phyloP scores from a whole-genome alignment of 768 basidiomycete species.

The Pulveroboletus ravenelii region DNA sequence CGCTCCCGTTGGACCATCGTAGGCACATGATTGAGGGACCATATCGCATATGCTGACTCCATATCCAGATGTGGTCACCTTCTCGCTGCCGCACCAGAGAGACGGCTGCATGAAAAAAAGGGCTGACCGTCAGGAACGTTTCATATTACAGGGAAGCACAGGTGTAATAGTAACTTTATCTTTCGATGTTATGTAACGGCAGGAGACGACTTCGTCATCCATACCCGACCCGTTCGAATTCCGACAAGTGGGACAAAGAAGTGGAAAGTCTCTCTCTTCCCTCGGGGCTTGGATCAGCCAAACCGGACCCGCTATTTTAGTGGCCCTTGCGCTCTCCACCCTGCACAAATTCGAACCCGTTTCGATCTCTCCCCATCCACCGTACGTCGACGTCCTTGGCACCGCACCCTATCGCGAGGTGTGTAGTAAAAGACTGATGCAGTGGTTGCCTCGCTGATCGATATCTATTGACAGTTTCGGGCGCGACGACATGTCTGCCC shows the following conservation, averaged over 20 bases:
- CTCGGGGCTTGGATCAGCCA: slow-evolving; percentile 6
- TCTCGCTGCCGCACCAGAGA: not conserved
- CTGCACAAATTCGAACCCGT: too few species aligned
- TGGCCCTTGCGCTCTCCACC: not conserved
- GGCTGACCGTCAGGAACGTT: slow-evolving; percentile 10
- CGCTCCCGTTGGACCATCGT: not conserved
- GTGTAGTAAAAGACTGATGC: not conserved
- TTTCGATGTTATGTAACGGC: slow-evolving; percentile 23
- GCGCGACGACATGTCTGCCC: too few species aligned
- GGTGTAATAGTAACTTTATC: slow-evolving; percentile 25
- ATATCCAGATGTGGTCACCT: not conserved
- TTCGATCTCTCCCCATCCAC: not conserved
- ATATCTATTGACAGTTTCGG: not conserved
- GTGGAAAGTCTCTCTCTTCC: slow-evolving; percentile 16
- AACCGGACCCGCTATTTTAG: slow-evolving; percentile 12
- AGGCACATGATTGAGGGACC: not conserved
- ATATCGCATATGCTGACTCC: not conserved
- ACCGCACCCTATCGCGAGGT: slow-evolving; percentile 7
- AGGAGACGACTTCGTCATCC: slow-evolving; percentile 5
- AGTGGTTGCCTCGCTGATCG: not conserved
- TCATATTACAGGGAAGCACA: slow-evolving; percentile 14
- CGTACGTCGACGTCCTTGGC: not conserved
- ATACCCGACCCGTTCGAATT: slow-evolving; percentile 2
- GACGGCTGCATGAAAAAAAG: not conserved
- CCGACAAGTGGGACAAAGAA: slow-evolving; percentile 19